A percentile compares a stretch with the other conserved stretches of the same genome.
Evolutionary conservation across 2,329 filamentous ascomycete species (phyloP).

Genomic region (Scortechinia acanthostroma): DNA sequence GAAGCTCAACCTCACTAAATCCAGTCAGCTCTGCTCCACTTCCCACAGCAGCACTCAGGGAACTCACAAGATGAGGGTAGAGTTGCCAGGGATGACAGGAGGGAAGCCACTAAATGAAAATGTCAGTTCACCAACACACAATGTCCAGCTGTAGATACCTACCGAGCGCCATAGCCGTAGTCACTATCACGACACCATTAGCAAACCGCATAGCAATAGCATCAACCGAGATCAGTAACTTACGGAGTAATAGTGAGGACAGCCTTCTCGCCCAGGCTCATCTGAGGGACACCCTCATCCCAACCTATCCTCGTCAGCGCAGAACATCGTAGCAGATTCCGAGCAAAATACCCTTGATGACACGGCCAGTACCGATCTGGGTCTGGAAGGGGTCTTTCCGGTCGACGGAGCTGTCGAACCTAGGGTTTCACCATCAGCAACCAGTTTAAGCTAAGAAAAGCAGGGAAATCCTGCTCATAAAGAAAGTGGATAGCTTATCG

Average conservation of each 20-base stretch:
- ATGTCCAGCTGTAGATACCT: not conserved
- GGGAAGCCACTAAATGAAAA: conserved; percentile 1
- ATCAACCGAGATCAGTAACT: not conserved
- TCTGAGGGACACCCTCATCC: conserved; percentile 2
- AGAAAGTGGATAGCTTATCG: not conserved
- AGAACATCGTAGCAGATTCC: not conserved
- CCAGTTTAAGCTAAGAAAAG: no score
- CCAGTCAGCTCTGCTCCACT: not conserved
- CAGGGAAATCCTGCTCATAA: no score
- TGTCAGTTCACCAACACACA: not conserved
- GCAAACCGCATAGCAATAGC: no score
- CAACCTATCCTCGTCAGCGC: not conserved
- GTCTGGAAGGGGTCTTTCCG: not conserved
- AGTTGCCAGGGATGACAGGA: not conserved
- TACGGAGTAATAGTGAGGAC: not conserved
- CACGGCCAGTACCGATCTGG: not conserved
- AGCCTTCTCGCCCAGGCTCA: conserved; percentile 1
- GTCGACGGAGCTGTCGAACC: not conserved
- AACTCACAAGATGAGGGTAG: not conserved
- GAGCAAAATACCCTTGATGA: conserved; percentile 1
- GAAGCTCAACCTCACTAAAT: not conserved
- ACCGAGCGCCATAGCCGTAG: not conserved
- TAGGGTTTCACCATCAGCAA: no score
- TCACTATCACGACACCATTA: no score
- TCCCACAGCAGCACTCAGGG: no score